A percentile compares a stretch with the other conserved stretches of the same genome.
Conservation (phyloP, 345 rosid genomes). For the Arabidopsis thaliana region TAIR10.1 NC_003074.8:3467501-3468000, state of each 20-base stretch:
- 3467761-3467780: slow-evolving; percentile 14
- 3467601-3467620: not conserved
- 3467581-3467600: not conserved
- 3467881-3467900: slow-evolving; percentile 46
- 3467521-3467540: too few species aligned
- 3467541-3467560: not conserved
- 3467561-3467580: not conserved
- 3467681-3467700: not conserved
- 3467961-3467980: slow-evolving; percentile 41
- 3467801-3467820: slow-evolving; percentile 40
- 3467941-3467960: slow-evolving; percentile 44
- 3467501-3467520: too few species aligned
- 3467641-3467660: not conserved
- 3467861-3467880: slow-evolving; percentile 34
- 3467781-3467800: slow-evolving; percentile 10
- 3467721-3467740: slow-evolving; percentile 30
- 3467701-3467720: slow-evolving; percentile 9
- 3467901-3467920: slow-evolving; percentile 47
- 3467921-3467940: slow-evolving; percentile 40
- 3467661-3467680: not conserved
- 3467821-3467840: slow-evolving; percentile 25
- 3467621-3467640: not conserved
- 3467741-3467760: slow-evolving; percentile 9
- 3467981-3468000: slow-evolving; percentile 57
- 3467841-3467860: slow-evolving; percentile 25